phyloP scores from a whole-genome alignment of 805 yeast genomes.

The Cyberlindnera veronae region DNA sequence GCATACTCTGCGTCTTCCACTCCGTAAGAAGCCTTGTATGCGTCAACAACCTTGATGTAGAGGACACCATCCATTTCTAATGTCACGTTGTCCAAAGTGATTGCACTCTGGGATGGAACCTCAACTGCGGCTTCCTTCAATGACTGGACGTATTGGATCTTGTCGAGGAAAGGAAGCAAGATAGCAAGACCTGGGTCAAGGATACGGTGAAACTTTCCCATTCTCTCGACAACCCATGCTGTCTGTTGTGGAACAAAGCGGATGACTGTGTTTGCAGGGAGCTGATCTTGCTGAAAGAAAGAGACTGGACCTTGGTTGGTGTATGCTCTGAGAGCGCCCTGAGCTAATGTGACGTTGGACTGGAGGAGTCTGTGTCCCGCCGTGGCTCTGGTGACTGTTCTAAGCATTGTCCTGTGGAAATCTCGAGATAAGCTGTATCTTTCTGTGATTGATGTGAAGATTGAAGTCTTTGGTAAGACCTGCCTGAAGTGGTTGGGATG shows the following conservation, averaged over 20 bases:
- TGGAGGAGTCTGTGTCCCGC: conserved; percentile 6
- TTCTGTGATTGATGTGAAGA: too few relatives aligned
- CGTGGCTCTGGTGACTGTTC: conserved; percentile 4
- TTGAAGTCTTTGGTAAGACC: too few relatives aligned
- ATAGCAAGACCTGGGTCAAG: conserved; percentile 77
- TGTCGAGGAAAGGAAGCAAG: conserved; percentile 68
- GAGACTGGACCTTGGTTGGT: conserved; percentile 33
- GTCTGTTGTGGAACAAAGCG: conserved; percentile 87
- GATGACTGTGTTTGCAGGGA: conserved; percentile 73
- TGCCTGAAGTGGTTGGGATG: too few relatives aligned
- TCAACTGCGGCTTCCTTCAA: conserved; percentile 83
- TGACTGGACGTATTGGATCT: conserved; percentile 76
- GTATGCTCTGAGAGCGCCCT: conserved; percentile 13
- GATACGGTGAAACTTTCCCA: conserved; percentile 75
- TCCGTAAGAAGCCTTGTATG: conserved; percentile 83
- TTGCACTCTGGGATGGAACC: conserved; percentile 79
- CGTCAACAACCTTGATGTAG: conserved; percentile 72
- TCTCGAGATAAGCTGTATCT: not conserved
- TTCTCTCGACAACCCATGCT: conserved; percentile 87
- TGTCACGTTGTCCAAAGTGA: conserved; percentile 82
- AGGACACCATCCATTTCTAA: conserved; percentile 82
- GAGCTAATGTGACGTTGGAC: too few relatives aligned
- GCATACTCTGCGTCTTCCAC: conserved; percentile 88
- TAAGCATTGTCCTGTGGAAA: conserved; percentile 2
- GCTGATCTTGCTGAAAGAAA: conserved; percentile 56